Evolutionary conservation across 1,284 basidiomycete genomes (phyloP).

Genomic region (Coniophora puteana): DNA sequence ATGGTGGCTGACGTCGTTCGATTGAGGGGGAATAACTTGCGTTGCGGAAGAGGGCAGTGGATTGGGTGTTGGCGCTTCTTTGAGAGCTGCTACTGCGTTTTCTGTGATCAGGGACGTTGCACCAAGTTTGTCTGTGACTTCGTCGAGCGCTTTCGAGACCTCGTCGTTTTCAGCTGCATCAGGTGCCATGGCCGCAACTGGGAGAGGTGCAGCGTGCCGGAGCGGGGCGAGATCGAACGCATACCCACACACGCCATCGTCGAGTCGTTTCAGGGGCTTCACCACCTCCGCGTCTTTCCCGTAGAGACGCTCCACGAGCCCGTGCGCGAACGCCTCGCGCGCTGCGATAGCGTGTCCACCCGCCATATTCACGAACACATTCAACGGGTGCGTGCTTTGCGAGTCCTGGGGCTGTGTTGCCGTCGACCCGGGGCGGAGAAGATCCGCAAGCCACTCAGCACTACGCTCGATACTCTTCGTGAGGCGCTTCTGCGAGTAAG

Average conservation of each 20-base stretch:
- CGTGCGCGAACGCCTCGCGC: conserved; percentile 57
- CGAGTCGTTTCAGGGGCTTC: conserved; percentile 49
- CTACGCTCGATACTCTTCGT: conserved; percentile 72
- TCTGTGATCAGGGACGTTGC: not conserved
- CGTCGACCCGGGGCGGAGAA: conserved; percentile 34
- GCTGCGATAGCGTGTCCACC: conserved; percentile 56
- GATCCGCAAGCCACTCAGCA: conserved; percentile 52
- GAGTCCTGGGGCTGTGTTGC: not conserved
- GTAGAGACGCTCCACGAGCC: conserved; percentile 53
- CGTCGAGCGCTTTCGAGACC: conserved; percentile 12
- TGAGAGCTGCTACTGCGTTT: too few relatives aligned
- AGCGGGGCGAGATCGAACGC: conserved; percentile 63
- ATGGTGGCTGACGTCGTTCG: conserved; percentile 6
- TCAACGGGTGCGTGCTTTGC: conserved; percentile 24
- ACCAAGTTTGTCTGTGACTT: not conserved
- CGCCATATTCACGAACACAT: conserved; percentile 64
- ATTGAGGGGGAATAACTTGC: not conserved
- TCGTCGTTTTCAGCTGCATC: conserved; percentile 11
- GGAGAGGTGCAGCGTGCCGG: conserved; percentile 25
- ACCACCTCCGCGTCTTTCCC: conserved; percentile 52
- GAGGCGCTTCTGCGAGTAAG: conserved; percentile 69
- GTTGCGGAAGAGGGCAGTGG: conserved; percentile 10
- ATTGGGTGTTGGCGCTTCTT: conserved; percentile 11
- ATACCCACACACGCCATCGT: conserved; percentile 68
- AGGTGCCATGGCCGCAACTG: conserved; percentile 9